A percentile compares a stretch with the other conserved stretches of the same genome.
phyloP scores from a whole-genome alignment of 2,329 filamentous ascomycete species.

The Cytospora schulzeri region DNA sequence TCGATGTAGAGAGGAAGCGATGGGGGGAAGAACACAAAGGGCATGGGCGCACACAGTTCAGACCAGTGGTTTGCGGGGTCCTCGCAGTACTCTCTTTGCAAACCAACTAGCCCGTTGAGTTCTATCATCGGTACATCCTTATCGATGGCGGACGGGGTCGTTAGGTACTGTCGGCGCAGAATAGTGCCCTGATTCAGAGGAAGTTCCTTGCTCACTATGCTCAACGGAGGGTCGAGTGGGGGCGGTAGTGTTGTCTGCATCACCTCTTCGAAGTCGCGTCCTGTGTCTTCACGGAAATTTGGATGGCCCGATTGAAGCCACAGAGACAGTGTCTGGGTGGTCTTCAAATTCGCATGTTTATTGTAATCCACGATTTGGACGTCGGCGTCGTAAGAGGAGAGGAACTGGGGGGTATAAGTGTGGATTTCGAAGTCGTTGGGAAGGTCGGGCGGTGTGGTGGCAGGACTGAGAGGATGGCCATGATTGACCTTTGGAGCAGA shows the following conservation, averaged over 20 bases:
- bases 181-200: conserved; percentile 50
- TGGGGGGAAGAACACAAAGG: conserved; percentile 87
- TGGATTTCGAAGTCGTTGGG: conserved; percentile 65
- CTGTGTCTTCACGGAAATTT: conserved; percentile 67
- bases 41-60: conserved; percentile 64
- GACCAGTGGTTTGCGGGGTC: conserved; percentile 68
- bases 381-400: conserved; percentile 69
- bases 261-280: conserved; percentile 66
- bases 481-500: conserved; percentile 63
- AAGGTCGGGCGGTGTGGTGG: conserved; percentile 70
- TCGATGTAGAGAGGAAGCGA: conserved; percentile 90
- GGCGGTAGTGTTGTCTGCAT: conserved; percentile 52
- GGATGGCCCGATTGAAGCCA: conserved; percentile 75
- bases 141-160: conserved; percentile 52
- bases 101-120: conserved; percentile 76
- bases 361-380: conserved; percentile 69
- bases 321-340: conserved; percentile 72
- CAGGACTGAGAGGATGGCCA: conserved; percentile 70
- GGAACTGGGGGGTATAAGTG: conserved; percentile 74
- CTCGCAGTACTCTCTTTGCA: conserved; percentile 72
- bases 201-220: conserved; percentile 57
- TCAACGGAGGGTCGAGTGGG: conserved; percentile 46
- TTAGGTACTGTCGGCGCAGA: conserved; percentile 72
- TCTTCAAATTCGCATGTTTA: conserved; percentile 72
- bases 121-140: conserved; percentile 65